Conservation (phyloP, 2,329 filamentous ascomycete species). For the Colletotrichum phormii region DNA sequence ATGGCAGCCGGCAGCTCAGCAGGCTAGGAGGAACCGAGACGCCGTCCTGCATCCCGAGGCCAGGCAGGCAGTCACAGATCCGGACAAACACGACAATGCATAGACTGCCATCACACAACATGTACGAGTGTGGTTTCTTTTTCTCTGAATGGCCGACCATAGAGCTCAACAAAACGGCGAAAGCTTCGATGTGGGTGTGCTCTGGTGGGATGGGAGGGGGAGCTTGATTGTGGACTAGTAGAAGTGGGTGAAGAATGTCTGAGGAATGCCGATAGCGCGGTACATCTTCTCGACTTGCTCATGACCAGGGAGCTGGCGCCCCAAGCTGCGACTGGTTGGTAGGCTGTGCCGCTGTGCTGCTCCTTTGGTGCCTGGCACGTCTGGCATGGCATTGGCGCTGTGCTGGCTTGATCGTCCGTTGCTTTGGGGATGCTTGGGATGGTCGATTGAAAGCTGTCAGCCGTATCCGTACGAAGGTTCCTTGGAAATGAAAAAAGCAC, state of each 20-base stretch:
- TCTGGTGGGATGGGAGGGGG: constrained; percentile 26
- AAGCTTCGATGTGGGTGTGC: constrained; percentile 31
- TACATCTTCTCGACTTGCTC: constrained; percentile 13
- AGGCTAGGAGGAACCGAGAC: constrained; percentile 7
- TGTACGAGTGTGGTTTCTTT: background rate
- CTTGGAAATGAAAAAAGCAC: background rate
- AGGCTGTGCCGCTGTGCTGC: constrained; percentile 21
- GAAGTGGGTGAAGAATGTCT: constrained; percentile 24
- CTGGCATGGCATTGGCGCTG: background rate
- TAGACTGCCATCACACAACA: constrained; percentile 6
- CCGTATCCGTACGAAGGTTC: background rate
- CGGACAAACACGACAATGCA: constrained; percentile 1
- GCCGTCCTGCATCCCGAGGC: constrained; percentile 8
- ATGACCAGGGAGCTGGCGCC: background rate
- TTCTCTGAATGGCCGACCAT: background rate
- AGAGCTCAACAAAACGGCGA: constrained; percentile 19
- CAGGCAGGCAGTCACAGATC: background rate
- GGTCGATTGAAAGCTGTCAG: constrained; percentile 1
- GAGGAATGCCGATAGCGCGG: constrained; percentile 28
- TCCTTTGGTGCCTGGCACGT: background rate
- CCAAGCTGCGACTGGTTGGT: constrained; percentile 6
- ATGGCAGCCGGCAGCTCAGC: constrained; percentile 4
- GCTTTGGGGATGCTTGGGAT: background rate
- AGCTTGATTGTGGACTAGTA: constrained; percentile 19
- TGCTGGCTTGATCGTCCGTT: background rate